phyloP scores from a whole-genome alignment of 2,329 filamentous ascomycete genomes.

The Escovopsis sp. region DNA sequence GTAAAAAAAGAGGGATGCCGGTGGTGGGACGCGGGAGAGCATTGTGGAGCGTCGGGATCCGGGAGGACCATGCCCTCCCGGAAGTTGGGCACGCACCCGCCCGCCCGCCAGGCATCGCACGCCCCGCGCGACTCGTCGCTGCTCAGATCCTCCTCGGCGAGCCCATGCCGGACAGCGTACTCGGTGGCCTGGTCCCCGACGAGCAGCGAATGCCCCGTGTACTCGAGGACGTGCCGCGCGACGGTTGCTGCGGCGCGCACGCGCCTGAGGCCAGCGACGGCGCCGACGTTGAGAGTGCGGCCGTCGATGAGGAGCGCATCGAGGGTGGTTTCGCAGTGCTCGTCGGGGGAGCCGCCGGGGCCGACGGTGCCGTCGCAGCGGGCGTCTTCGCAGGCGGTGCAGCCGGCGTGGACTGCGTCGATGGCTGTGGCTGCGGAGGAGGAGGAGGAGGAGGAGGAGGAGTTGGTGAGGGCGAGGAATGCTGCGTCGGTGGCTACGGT shows the following conservation, averaged over 20 bases:
- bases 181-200: slow-evolving; percentile 37
- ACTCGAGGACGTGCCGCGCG: slow-evolving; percentile 34
- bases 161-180: slow-evolving; percentile 39
- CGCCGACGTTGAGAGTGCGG: slow-evolving; percentile 35
- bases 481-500: slow-evolving; percentile 37
- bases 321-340: slow-evolving; percentile 41
- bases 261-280: slow-evolving; percentile 35
- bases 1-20: too few species aligned
- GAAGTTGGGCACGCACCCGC: slow-evolving; percentile 37
- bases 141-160: slow-evolving; percentile 27
- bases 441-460: slow-evolving; percentile 10
- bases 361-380: slow-evolving; percentile 42
- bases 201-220: slow-evolving; percentile 36
- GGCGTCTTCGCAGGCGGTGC: slow-evolving; percentile 33
- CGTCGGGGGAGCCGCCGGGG: slow-evolving; percentile 39
- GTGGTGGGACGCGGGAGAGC: too few species aligned
- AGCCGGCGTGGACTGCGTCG: slow-evolving; percentile 38
- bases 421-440: slow-evolving; percentile 23
- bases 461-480: slow-evolving; percentile 21
- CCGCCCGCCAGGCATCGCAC: slow-evolving; percentile 29
- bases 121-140: slow-evolving; percentile 24
- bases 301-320: slow-evolving; percentile 47
- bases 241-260: slow-evolving; percentile 34
- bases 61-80: slow-evolving; percentile 10
- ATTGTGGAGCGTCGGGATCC: too few species aligned